phyloP scores from a whole-genome alignment of 176 grass and related monocot species.

The Carex littledalei region DNA sequence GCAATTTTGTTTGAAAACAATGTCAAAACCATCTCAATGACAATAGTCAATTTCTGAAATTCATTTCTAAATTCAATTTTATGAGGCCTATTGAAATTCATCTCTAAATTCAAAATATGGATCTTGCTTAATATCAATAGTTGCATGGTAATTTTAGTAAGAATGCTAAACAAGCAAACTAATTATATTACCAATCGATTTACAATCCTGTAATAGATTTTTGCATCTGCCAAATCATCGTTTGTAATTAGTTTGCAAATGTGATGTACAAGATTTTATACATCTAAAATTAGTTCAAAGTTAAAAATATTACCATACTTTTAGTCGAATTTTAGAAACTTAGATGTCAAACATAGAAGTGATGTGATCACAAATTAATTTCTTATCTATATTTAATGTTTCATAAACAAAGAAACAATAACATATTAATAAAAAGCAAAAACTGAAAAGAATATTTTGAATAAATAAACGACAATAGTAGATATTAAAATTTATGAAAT shows the following conservation, averaged over 20 bases:
- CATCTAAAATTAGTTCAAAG: background rate
- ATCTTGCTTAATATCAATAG: background rate
- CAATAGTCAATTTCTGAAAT: background rate
- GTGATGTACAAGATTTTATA: too few species aligned
- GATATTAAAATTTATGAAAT: background rate
- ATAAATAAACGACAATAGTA: too few species aligned
- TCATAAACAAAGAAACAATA: too few species aligned
- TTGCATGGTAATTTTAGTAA: background rate
- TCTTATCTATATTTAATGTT: too few species aligned
- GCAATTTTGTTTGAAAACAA: background rate
- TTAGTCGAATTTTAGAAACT: background rate
- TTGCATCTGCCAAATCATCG: background rate
- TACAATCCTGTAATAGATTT: background rate
- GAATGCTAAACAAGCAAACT: background rate
- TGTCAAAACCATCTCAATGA: background rate
- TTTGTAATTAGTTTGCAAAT: background rate
- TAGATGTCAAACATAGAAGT: background rate
- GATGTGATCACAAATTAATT: background rate
- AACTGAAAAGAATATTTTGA: too few species aligned
- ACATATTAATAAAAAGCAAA: too few species aligned
- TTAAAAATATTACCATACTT: background rate
- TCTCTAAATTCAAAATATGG: background rate
- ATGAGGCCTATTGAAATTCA: background rate
- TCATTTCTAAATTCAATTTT: background rate
- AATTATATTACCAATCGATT: background rate